These are phyloP conservation scores for Cryptosporidium viatorum DNA, from an alignment of 169 alveolate species.

Conservation along the genomic window DNA sequence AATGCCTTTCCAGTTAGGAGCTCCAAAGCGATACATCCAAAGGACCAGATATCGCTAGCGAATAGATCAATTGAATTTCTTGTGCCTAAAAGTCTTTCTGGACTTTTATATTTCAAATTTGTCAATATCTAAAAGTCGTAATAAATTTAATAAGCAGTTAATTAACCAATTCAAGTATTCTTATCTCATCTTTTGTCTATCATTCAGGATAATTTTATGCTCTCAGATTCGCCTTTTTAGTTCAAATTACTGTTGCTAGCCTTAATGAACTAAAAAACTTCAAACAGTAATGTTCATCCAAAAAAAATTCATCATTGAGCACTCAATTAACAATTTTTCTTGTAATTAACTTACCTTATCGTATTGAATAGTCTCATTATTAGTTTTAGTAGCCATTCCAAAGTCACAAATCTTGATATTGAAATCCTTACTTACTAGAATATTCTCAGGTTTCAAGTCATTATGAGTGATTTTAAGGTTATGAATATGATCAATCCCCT, in stretches of 20 bases:
- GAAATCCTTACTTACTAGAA: conserved; percentile 20
- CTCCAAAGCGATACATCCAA: conserved; percentile 87
- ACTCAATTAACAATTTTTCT: background rate
- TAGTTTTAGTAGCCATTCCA: conserved; percentile 29
- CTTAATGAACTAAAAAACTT: background rate
- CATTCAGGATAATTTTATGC: background rate
- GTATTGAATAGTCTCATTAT: background rate
- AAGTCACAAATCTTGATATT: conserved; percentile 63
- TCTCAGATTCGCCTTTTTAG: conserved; percentile 76
- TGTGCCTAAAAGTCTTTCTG: conserved; percentile 68
- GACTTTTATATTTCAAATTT: conserved; percentile 44
- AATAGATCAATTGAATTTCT: conserved; percentile 17
- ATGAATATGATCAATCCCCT: conserved; percentile 38
- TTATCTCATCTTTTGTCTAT: background rate
- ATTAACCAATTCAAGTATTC: background rate
- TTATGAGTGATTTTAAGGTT: conserved; percentile 10
- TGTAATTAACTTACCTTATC: conserved; percentile 19
- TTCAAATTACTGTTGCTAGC: conserved; percentile 10
- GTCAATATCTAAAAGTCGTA: background rate
- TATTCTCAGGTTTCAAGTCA: conserved; percentile 65
- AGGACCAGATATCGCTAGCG: conserved; percentile 90
- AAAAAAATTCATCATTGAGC: conserved; percentile 32
- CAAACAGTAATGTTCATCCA: background rate
- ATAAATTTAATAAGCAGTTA: background rate
- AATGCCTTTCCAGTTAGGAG: conserved; percentile 81